Evolutionary conservation across 306 rosid genomes (phyloP).

Genomic region (Aeschynomene evenia): DNA sequence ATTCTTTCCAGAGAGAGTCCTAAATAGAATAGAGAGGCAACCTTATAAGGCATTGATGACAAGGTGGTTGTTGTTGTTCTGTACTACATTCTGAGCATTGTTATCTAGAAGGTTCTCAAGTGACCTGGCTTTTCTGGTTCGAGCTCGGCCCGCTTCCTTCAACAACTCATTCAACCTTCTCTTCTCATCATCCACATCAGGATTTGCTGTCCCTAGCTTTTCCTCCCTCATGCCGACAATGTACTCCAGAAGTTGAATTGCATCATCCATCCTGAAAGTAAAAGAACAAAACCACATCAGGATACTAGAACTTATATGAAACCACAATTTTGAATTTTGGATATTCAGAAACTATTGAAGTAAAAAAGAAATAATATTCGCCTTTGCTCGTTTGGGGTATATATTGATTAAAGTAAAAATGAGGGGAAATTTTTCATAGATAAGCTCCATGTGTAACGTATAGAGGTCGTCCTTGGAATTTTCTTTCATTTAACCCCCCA

Average conservation of each 20-base stretch:
- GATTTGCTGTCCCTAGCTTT: conserved; percentile 96
- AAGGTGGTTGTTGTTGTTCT: conserved; percentile 40
- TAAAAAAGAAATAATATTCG: not conserved
- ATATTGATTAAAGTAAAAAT: too few relatives aligned
- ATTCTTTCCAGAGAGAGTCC: conserved; percentile 19
- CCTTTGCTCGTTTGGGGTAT: not conserved
- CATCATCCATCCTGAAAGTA: conserved; percentile 81
- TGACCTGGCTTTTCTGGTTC: conserved; percentile 67
- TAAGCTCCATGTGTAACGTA: too few relatives aligned
- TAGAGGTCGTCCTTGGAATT: too few relatives aligned
- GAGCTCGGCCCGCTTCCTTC: conserved; percentile 89
- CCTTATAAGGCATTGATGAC: conserved; percentile 38
- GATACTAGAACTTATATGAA: not conserved
- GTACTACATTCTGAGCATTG: conserved; percentile 43
- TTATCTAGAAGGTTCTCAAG: conserved; percentile 84
- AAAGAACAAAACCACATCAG: conserved; percentile 16
- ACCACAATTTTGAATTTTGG: not conserved
- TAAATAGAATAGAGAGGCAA: not conserved
- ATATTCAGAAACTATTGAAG: not conserved
- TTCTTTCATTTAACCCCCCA: too few relatives aligned
- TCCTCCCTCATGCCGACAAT: conserved; percentile 88
- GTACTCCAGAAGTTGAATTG: conserved; percentile 76
- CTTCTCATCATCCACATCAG: conserved; percentile 91
- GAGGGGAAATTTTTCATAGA: too few relatives aligned
- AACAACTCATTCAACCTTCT: conserved; percentile 77